These are phyloP conservation scores for Starmerella geochares DNA, from an alignment of 805 yeast genomes.

Conservation along the genomic window DNA sequence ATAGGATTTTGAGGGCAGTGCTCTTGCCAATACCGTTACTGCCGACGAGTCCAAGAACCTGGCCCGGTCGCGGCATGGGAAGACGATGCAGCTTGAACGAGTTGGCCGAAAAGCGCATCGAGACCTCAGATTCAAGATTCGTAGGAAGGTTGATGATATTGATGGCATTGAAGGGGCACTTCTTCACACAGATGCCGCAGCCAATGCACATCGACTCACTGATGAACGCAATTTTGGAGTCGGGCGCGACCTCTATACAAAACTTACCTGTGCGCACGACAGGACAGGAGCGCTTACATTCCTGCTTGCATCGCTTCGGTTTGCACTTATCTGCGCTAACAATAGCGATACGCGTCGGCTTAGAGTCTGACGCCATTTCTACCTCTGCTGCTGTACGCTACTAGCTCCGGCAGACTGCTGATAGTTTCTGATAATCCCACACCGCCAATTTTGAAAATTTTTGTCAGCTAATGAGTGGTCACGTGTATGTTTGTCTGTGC, in stretches of 20 bases:
- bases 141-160: conserved; percentile 93
- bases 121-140: conserved; percentile 80
- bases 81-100: conserved; percentile 93
- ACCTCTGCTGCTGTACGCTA: not conserved
- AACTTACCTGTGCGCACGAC: conserved; percentile 95
- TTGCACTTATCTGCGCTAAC: conserved; percentile 90
- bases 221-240: conserved; percentile 84
- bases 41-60: conserved; percentile 94
- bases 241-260: conserved; percentile 92
- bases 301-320: conserved; percentile 97
- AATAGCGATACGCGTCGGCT: conserved; percentile 68
- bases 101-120: conserved; percentile 96
- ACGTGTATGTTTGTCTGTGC: not conserved
- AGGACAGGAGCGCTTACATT: conserved; percentile 93
- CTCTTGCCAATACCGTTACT: conserved; percentile 99
- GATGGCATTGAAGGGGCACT: conserved; percentile 97
- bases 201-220: conserved; percentile 92
- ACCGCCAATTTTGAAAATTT: conserved; percentile 13
- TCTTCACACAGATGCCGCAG: conserved; percentile 98
- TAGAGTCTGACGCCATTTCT: conserved; percentile 12
- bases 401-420: not conserved
- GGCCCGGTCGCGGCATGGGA: conserved; percentile 98
- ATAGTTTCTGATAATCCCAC: not conserved
- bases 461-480: conserved; percentile 15
- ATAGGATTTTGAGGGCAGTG: conserved; percentile 90